Percentiles rank a stretch among this genome's conserved stretches.
Evolutionary conservation across 1,284 basidiomycete genomes (phyloP).

Genomic region (Boletus chippewaensis): DNA sequence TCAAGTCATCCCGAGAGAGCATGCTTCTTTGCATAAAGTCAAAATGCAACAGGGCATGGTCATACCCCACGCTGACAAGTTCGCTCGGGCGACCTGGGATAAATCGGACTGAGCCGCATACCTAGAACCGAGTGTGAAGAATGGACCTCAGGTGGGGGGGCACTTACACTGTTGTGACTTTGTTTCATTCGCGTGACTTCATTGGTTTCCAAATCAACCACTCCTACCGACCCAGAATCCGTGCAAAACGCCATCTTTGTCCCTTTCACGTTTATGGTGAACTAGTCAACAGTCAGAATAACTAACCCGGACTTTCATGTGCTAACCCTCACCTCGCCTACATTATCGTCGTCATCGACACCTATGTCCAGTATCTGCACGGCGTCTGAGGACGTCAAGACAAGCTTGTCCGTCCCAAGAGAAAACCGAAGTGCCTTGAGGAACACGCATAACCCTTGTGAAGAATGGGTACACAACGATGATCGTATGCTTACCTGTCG

Average conservation of each 20-base stretch:
- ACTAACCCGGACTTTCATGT: slow-evolving; percentile 5
- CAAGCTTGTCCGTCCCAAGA: slow-evolving; percentile 41
- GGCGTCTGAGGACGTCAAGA: slow-evolving; percentile 47
- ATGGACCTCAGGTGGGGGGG: neutral
- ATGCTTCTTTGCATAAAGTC: slow-evolving; percentile 53
- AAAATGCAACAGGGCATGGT: slow-evolving; percentile 60
- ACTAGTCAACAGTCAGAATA: slow-evolving; percentile 44
- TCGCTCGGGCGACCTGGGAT: slow-evolving; percentile 64
- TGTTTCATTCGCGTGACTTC: slow-evolving; percentile 50
- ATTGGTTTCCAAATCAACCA: slow-evolving; percentile 50
- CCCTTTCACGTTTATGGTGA: slow-evolving; percentile 49
- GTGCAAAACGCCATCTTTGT: slow-evolving; percentile 59
- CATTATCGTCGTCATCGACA: slow-evolving; percentile 48
- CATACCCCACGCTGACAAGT: slow-evolving; percentile 71
- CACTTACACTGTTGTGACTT: slow-evolving; percentile 55
- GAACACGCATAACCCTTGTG: slow-evolving; percentile 17
- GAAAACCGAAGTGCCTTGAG: slow-evolving; percentile 38
- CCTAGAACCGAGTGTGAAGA: slow-evolving; percentile 37
- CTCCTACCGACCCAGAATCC: slow-evolving; percentile 61
- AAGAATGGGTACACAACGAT: neutral
- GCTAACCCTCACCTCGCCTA: slow-evolving; percentile 55
- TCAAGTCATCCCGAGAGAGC: slow-evolving; percentile 52
- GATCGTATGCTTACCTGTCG: slow-evolving; percentile 36
- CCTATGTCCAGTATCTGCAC: slow-evolving; percentile 38
- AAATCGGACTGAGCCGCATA: slow-evolving; percentile 62